Percentiles rank a stretch among this genome's conserved stretches.
phyloP scores from a whole-genome alignment of 129 eudicot species.

The Rutidosis leptorrhynchoides region DNA sequence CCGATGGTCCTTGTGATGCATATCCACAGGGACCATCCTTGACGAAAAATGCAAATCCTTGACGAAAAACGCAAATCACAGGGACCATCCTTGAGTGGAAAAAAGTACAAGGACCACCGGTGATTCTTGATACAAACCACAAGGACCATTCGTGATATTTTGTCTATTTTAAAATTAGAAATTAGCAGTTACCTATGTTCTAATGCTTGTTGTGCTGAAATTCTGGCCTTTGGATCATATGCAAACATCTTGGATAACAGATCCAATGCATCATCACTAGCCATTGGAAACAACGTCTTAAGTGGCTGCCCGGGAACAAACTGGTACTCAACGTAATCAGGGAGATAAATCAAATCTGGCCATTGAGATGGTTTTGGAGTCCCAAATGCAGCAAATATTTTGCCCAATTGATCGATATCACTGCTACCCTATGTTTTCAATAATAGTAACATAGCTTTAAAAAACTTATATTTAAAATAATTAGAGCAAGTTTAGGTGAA shows the following conservation, averaged over 20 bases:
- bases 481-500: slow-evolving; percentile 2
- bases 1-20: too few species aligned
- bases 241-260: slow-evolving; percentile 83
- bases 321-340: slow-evolving; percentile 94
- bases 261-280: slow-evolving; percentile 89
- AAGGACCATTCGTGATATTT: too few species aligned
- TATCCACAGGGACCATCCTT: too few species aligned
- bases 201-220: slow-evolving; percentile 88
- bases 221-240: slow-evolving; percentile 92
- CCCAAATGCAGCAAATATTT: slow-evolving; percentile 95
- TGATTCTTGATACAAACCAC: too few species aligned
- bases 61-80: too few species aligned
- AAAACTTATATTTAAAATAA: slow-evolving; percentile 6
- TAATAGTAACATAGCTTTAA: slow-evolving; percentile 3
- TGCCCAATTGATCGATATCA: slow-evolving; percentile 98
- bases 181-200: slow-evolving; percentile 68
- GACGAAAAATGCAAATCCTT: too few species aligned
- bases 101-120: too few species aligned
- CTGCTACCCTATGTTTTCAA: slow-evolving; percentile 60
- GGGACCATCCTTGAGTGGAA: too few species aligned
- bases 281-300: slow-evolving; percentile 87
- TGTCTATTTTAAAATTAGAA: not conserved
- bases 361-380: slow-evolving; percentile 92
- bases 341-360: slow-evolving; percentile 87
- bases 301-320: slow-evolving; percentile 83